Conservation (phyloP, 2,329 filamentous ascomycete species). For the Helminthosporium solani region DNA sequence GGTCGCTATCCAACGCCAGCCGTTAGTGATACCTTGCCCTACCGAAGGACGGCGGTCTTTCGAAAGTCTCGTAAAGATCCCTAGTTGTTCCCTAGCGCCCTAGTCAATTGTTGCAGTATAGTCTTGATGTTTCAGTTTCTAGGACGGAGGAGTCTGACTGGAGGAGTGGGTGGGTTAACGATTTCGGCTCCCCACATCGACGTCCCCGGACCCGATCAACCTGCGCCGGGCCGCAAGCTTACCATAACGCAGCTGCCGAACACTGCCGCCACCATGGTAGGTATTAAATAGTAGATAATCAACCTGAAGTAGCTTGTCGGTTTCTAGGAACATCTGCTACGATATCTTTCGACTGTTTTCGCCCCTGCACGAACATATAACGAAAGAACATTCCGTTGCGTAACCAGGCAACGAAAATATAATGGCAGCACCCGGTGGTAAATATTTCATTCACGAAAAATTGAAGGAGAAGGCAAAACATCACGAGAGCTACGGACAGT, state of each 20-base stretch:
- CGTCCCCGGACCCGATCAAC: background rate
- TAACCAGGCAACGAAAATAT: no score
- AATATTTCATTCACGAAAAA: conserved; percentile 52
- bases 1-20: no score
- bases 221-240: background rate
- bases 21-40: no score
- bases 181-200: conserved; percentile 1
- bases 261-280: background rate
- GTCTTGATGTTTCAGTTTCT: no score
- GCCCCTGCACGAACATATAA: background rate
- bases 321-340: background rate
- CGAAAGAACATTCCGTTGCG: no score
- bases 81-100: no score
- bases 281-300: background rate
- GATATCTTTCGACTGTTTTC: background rate
- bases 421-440: conserved; percentile 45
- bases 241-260: background rate
- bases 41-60: no score
- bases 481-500: conserved; percentile 49
- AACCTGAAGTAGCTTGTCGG: no score
- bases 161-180: no score
- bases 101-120: no score
- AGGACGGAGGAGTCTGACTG: no score
- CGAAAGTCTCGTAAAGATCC: no score
- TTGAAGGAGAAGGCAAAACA: conserved; percentile 46